These are phyloP conservation scores for Cercospora canescens DNA, from an alignment of 2,329 filamentous ascomycete species.

Conservation along the genomic window DNA sequence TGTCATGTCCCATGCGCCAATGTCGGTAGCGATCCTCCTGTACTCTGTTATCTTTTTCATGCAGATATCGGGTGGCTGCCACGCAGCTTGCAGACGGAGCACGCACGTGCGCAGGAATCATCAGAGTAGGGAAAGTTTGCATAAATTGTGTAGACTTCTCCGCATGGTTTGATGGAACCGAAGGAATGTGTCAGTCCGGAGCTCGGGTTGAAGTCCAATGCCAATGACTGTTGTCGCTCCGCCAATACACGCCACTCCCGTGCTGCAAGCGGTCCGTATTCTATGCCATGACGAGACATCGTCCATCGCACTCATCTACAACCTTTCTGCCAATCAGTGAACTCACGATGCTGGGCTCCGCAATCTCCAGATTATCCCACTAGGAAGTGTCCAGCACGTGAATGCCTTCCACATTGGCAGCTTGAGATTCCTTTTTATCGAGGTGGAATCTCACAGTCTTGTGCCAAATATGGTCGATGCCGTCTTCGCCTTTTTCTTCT, in stretches of 20 bases:
- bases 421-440: background rate
- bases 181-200: background rate
- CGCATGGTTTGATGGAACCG: background rate
- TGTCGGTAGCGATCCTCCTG: background rate
- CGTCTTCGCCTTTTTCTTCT: background rate
- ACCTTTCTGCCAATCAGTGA: too few species aligned
- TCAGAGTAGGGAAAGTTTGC: background rate
- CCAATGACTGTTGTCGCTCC: background rate
- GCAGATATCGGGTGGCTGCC: background rate
- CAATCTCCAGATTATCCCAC: background rate
- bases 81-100: background rate
- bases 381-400: background rate
- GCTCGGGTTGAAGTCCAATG: background rate
- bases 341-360: background rate
- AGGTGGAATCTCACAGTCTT: background rate
- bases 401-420: background rate
- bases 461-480: background rate
- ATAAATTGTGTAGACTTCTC: background rate
- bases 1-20: background rate
- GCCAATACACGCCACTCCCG: too few species aligned
- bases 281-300: too few species aligned
- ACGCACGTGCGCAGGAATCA: background rate
- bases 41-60: background rate
- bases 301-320: too few species aligned
- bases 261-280: too few species aligned